Base-by-base conservation (phyloP, 148 eudicot genomes). In the Pouteria glomerata region DNA sequence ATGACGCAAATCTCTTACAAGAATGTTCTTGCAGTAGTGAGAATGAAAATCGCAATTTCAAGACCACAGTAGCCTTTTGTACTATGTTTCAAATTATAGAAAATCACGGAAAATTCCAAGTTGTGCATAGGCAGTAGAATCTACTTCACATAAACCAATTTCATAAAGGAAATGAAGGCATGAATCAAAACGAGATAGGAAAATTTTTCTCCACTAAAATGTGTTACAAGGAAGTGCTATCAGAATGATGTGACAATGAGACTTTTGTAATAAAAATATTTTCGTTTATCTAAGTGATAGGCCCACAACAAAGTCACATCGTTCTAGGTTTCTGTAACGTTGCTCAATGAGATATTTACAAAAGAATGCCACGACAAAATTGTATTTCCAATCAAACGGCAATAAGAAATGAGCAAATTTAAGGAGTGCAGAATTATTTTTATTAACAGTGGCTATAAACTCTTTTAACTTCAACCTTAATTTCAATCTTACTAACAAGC, bases 21-120 rank as follows among this genome's bases (percentile, higher is more conserved):
- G 74, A 3, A 44, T 60, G 33, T 29, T n/a, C 15, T 3, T 21
- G 21, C 55, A 31, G 57, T 39, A n/a, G 4, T 21, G 44, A 21
- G 64, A 39, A 70, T 39, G 8, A 57, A 57, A 45, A 56, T 30
- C 18, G 19, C 24, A 31, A 51, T 68, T 70, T 45, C 65, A 41
- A 41, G 65, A 42, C 26, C 19, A 56, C 14, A 39, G 21, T 3
- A 6, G 14, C 29, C 72, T 5, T 68, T 4, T 7, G 10, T 29
- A 37, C 72, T 21, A 69, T 26, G 23, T 41, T 57, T 33, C 15
- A 69, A 69, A 15, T 26, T 7, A 8, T 23, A 69, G 33, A 23
- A 24, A 53, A 35, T 33, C 21, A 14, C 26, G 31, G 24, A 31
- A 39, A 15, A 69, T 24, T 56, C 34, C 72, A 34, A 39, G 63